Evolutionary conservation across 805 yeast genomes (phyloP), one percentile per base, ranked within the genome.

Genomic region (Barnettozyma vustinii): DNA sequence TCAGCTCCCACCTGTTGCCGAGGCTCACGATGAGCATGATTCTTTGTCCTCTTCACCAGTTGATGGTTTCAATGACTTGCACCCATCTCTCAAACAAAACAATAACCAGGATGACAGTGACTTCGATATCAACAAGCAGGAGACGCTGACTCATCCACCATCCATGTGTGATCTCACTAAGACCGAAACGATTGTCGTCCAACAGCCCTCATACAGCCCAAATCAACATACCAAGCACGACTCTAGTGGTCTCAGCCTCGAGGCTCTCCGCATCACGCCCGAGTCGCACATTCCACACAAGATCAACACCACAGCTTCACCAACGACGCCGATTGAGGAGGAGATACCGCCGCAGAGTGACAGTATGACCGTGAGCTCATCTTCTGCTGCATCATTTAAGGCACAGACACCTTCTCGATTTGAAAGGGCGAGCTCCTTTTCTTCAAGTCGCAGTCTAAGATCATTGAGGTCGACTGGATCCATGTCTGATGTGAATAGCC

Each of bases 1-100:
- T 9, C 41, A 41, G 16, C 39, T 54, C 20, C 52, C 55, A 19
- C 57, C 57, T 18, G 47, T 54, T 5, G 43, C 46, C 16, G 57
- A 52, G 44, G 49, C 26, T 33, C 55, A 47, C 21, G 37, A 43
- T 19, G 56, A 53, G 33, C 44, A 37, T 2, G 52, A 49, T 13
- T 42, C 49, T 1, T 43, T 50, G 33, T 33, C 47, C 4, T 39
- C 52, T 21, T 37, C 50, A 9, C 27, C 42, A 21, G 15, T 21
- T 9, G 30, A 39, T 13, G n/a, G 30, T 3, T 10, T 18, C 18
- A 10, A 36, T 36, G 15, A 18, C 15, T 9, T 10, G 8, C 4
- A 10, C 23, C 39, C 41, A 13, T 19, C 26, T 33, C 15, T 40
- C 23, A 36, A 18, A 2, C 9, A 36, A 21, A 20, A 18, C 15